Conservation (phyloP, 202 grass and related monocot species). For the Alloteropsis angusta region DNA sequence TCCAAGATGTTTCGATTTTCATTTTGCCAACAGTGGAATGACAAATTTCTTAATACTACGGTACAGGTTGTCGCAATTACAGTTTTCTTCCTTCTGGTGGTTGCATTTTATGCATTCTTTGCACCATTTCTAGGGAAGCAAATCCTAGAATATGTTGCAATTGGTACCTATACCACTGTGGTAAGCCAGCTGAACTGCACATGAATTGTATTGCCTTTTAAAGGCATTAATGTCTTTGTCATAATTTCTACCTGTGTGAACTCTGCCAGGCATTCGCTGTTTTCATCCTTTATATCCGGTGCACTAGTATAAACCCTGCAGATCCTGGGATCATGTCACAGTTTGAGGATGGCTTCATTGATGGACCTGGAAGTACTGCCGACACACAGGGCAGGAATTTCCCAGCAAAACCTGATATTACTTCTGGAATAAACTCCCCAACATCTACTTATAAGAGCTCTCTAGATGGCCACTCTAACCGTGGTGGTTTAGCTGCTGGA, state of each 20-base stretch:
- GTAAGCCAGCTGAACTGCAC: constrained; percentile 33
- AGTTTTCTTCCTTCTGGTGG: constrained; percentile 72
- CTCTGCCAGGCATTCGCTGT: constrained; percentile 59
- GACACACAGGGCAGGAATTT: constrained; percentile 26
- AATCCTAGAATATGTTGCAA: constrained; percentile 38
- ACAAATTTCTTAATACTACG: background rate
- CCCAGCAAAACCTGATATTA: constrained; percentile 26
- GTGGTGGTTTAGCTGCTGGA: constrained; percentile 36
- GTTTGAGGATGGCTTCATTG: constrained; percentile 45
- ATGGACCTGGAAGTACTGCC: constrained; percentile 30
- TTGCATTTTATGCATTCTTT: constrained; percentile 80
- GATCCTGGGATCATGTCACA: constrained; percentile 80
- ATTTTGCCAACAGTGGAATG: background rate
- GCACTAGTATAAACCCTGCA: constrained; percentile 87
- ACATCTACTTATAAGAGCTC: constrained; percentile 50
- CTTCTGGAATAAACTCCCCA: constrained; percentile 30
- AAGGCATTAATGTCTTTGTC: background rate
- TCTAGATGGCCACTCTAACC: constrained; percentile 35
- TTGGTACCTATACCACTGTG: constrained; percentile 67
- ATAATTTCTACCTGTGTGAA: constrained; percentile 14
- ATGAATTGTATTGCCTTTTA: background rate
- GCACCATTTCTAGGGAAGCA: constrained; percentile 63
- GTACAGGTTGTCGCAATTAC: constrained; percentile 67
- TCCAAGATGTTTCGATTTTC: background rate
- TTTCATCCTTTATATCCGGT: constrained; percentile 80